These are phyloP conservation scores for Boletus vinaceobasis DNA, from an alignment of 768 basidiomycete species.

Conservation along the genomic window DNA sequence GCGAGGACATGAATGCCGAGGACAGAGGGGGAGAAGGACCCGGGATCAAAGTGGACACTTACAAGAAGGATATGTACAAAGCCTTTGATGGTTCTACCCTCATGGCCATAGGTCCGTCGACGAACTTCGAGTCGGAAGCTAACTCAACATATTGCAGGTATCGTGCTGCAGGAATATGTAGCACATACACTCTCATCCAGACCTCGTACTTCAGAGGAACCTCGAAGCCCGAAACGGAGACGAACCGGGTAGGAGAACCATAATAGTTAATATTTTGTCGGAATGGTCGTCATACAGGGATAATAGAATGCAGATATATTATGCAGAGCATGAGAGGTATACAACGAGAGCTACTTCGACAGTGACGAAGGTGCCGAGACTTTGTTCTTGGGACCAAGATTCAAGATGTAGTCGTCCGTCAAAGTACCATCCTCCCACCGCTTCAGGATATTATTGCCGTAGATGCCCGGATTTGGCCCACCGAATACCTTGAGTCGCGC, in stretches of 20 bases:
- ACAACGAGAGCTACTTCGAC: conserved; percentile 11
- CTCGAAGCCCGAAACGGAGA: conserved; percentile 4
- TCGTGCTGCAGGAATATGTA: conserved; percentile 67
- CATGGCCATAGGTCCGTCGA: conserved; percentile 59
- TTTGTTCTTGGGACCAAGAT: conserved; percentile 24
- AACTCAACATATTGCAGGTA: conserved; percentile 40
- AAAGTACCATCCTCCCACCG: conserved; percentile 84
- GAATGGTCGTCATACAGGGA: not conserved
- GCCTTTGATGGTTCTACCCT: conserved; percentile 70
- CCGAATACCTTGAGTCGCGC: conserved; percentile 88
- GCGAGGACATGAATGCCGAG: conserved; percentile 4
- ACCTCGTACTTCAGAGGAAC: not conserved
- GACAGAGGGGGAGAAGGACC: conserved; percentile 5
- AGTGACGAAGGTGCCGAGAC: not conserved
- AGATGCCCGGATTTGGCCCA: conserved; percentile 70
- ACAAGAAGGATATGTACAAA: conserved; percentile 65
- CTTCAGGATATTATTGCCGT: conserved; percentile 71
- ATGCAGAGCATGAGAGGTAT: not conserved
- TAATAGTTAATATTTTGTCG: not conserved
- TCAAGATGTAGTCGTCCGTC: conserved; percentile 36
- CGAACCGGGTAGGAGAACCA: not conserved
- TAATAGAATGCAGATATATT: conserved; percentile 7
- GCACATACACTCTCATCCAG: conserved; percentile 27
- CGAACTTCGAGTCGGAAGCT: not conserved
- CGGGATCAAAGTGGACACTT: conserved; percentile 2